phyloP scores from a whole-genome alignment of 2,329 filamentous ascomycete species.

The Paraphaeosphaeria sporulosa region DNA sequence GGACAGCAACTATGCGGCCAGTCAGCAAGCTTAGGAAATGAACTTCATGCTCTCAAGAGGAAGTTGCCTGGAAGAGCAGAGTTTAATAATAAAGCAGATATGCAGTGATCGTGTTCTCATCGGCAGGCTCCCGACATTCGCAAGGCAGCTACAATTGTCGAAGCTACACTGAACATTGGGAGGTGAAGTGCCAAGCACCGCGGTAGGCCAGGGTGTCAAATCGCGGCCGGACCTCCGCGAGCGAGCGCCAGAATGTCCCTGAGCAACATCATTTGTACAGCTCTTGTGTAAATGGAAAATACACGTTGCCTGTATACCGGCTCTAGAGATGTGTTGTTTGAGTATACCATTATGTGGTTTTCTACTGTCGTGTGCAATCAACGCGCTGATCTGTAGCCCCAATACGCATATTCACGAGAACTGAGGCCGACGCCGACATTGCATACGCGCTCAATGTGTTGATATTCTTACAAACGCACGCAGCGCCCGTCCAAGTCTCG shows the following conservation, averaged over 20 bases:
- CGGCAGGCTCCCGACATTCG: slow-evolving; percentile 14
- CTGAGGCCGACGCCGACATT: neutral
- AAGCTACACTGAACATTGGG: slow-evolving; percentile 10
- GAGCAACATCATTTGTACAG: slow-evolving; percentile 1
- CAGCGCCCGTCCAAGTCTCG: slow-evolving; percentile 19
- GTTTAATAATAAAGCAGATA: slow-evolving; percentile 13
- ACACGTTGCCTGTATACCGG: too few species aligned
- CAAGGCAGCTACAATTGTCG: slow-evolving; percentile 27
- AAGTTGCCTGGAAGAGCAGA: slow-evolving; percentile 22
- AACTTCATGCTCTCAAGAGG: slow-evolving; percentile 37
- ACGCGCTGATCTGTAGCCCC: too few species aligned
- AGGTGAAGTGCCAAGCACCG: slow-evolving; percentile 15
- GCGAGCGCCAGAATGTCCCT: neutral
- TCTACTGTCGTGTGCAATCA: too few species aligned
- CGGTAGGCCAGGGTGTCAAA: slow-evolving; percentile 4
- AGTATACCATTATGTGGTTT: too few species aligned
- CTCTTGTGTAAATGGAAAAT: too few species aligned
- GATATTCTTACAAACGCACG: slow-evolving; percentile 27
- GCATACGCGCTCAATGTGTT: slow-evolving; percentile 3
- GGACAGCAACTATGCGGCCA: slow-evolving; percentile 36
- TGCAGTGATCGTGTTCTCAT: slow-evolving; percentile 22
- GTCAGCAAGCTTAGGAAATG: slow-evolving; percentile 31
- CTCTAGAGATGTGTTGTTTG: too few species aligned
- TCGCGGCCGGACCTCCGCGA: slow-evolving; percentile 5
- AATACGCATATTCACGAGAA: too few species aligned